These are phyloP conservation scores for Candida sakaeoensis DNA, from an alignment of 805 yeast species.

Conservation along the genomic window DNA sequence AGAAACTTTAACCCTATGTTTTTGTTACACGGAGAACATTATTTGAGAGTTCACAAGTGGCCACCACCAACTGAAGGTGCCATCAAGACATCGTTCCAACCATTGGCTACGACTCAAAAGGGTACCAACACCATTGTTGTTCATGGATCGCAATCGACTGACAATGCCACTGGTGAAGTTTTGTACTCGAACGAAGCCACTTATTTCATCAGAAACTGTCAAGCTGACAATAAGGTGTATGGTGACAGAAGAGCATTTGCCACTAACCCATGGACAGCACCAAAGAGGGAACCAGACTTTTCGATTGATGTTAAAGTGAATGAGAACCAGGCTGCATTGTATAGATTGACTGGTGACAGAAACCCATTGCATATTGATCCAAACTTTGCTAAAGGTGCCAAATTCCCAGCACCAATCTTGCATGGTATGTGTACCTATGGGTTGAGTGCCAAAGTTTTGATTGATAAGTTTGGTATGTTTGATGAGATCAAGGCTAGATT, in stretches of 20 bases:
- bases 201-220: conserved; percentile 74
- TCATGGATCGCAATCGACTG: conserved; percentile 68
- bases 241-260: conserved; percentile 58
- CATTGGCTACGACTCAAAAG: conserved; percentile 78
- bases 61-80: conserved; percentile 75
- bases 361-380: conserved; percentile 97
- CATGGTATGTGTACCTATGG: conserved; percentile 94
- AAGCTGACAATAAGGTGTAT: conserved; percentile 48
- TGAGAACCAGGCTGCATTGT: conserved; percentile 79
- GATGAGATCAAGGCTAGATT: conserved; percentile 87
- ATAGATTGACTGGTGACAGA: conserved; percentile 89
- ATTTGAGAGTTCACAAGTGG: conserved; percentile 67
- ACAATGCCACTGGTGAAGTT: conserved; percentile 62
- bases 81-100: conserved; percentile 57
- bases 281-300: conserved; percentile 64
- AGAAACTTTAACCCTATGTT: conserved; percentile 85
- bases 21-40: conserved; percentile 94
- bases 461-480: conserved; percentile 77
- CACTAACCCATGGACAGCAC: conserved; percentile 58
- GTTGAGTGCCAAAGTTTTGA: conserved; percentile 67
- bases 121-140: conserved; percentile 80
- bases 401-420: conserved; percentile 79
- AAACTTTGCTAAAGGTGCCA: conserved; percentile 79
- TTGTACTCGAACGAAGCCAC: conserved; percentile 81
- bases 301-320: conserved; percentile 54